Evolutionary conservation across 495 filamentous ascomycete genomes (phyloP).

Genomic region (Hypoxylon intermedium): DNA sequence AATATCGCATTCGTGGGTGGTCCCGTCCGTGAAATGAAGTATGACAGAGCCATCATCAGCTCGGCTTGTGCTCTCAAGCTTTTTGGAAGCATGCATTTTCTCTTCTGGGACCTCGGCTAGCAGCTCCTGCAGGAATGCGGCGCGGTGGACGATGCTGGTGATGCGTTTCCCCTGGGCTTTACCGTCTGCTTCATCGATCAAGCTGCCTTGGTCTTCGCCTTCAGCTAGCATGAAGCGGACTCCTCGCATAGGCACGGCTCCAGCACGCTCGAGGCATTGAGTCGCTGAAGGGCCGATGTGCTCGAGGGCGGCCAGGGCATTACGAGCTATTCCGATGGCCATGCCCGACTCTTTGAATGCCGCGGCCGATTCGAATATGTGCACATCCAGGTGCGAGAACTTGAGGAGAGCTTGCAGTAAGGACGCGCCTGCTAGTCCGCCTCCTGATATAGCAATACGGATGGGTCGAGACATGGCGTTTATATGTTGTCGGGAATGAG

Average conservation of each 20-base stretch:
- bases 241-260: slow-evolving; percentile 27
- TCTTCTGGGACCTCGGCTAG: slow-evolving; percentile 9
- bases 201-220: not conserved
- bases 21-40: slow-evolving; percentile 45
- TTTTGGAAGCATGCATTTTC: slow-evolving; percentile 29
- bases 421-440: too few relatives aligned
- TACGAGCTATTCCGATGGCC: slow-evolving; percentile 10
- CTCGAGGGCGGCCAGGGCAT: slow-evolving; percentile 6
- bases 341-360: slow-evolving; percentile 37
- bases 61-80: slow-evolving; percentile 17
- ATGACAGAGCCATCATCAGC: slow-evolving; percentile 17
- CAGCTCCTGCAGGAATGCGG: slow-evolving; percentile 16
- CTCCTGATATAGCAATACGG: too few relatives aligned
- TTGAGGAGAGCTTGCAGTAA: slow-evolving; percentile 25
- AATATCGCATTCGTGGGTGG: slow-evolving; percentile 47
- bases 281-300: slow-evolving; percentile 12
- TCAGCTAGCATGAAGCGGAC: slow-evolving; percentile 29
- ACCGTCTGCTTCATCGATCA: slow-evolving; percentile 2
- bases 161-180: not conserved
- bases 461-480: too few relatives aligned
- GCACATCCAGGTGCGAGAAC: slow-evolving; percentile 32
- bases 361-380: slow-evolving; percentile 37
- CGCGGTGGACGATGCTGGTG: slow-evolving; percentile 25
- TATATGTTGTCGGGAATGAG: too few relatives aligned
- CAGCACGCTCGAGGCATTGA: slow-evolving; percentile 4